Evolutionary conservation across 2,329 filamentous ascomycete species (phyloP), one percentile per base, ranked within the genome.

Genomic region (Aspergillus carbonarius): DNA sequence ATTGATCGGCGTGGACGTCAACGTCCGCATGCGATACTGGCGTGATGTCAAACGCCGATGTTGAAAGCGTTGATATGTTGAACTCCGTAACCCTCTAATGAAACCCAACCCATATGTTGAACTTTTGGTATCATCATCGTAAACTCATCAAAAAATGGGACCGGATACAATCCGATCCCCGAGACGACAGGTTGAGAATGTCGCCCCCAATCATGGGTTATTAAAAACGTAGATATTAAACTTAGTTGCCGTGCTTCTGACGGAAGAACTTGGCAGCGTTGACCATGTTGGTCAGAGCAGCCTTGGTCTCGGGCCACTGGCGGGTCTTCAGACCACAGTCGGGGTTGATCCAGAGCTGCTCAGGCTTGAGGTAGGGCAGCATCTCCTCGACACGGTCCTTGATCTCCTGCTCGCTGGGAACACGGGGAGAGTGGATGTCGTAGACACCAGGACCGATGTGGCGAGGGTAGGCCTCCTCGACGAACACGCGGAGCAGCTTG

Each of bases 391-490:
- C 90, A 76, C 95, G 90, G 82, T 93, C 90, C 87, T 92, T 93
- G 85, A 99, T 96, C 88, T 99, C 95, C 83, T 96, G 86, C 88
- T 97, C 91, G 77, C 88, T 90, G 75, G 95, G 95, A 62, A 99
- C 87, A 90, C 95, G 93, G 69, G 95, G 95, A 68, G 92, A 96
- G 90, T 99, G 95, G 84, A 99, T 99, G 82, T 99, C 95, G 80
- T 98, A 99, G 80, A 99, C 95, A 89, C 93, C 95, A 66, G 95
- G 95, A 66, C 95, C 95, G 72, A 99, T 99, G 86, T 99, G 93
- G 74, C 93, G 91, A 70, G 93, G 93, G 85, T 98, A 98, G 62
- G 89, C 91, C 82, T 95, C 91, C 79, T 98, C 93, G 70, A 97
- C 91, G 77, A 99, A 99, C 79, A 99, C 95, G 82, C 93, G 90